phyloP scores from a whole-genome alignment of 139 green algal species.

The Bryopsis sp. region DNA sequence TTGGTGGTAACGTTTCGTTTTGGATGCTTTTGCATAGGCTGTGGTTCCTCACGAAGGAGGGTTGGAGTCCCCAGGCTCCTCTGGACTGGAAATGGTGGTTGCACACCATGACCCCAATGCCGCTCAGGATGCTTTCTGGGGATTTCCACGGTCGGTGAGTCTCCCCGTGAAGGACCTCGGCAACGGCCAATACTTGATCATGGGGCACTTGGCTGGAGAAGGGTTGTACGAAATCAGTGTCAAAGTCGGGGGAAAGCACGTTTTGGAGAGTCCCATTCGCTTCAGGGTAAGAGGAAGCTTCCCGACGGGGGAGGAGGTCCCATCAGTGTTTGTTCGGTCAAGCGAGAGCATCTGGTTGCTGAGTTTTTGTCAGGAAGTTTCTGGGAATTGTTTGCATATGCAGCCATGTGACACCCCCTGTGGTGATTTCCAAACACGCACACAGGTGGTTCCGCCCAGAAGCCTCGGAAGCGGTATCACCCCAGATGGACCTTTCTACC shows the following conservation, averaged over 20 bases:
- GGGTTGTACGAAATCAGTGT: slow-evolving; percentile 6
- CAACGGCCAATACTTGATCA: slow-evolving; percentile 4
- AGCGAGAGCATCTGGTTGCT: no score
- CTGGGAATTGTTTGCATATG: no score
- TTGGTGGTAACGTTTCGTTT: no score
- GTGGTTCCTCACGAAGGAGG: no score
- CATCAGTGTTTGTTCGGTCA: no score
- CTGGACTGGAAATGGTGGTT: no score
- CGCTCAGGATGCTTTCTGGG: slow-evolving; percentile 3
- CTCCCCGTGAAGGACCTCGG: slow-evolving; percentile 13
- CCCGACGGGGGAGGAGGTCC: no score
- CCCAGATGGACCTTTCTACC: slow-evolving; percentile 13
- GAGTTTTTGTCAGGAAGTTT: no score
- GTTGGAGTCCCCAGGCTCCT: no score
- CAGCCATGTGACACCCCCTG: no score
- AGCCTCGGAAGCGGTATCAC: slow-evolving; percentile 1
- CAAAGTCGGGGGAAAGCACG: slow-evolving; percentile 6
- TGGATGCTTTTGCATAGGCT: no score
- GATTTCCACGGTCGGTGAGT: not conserved
- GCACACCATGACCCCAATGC: no score
- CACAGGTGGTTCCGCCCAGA: not conserved
- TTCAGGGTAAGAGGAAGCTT: not conserved
- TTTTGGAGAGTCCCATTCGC: not conserved
- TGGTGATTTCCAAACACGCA: not conserved
- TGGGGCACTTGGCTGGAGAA: not conserved